A percentile compares a stretch with the other conserved stretches of the same genome.
Conservation (phyloP, 352 stramenopile genomes). For the Globisporangium parvum region DNA sequence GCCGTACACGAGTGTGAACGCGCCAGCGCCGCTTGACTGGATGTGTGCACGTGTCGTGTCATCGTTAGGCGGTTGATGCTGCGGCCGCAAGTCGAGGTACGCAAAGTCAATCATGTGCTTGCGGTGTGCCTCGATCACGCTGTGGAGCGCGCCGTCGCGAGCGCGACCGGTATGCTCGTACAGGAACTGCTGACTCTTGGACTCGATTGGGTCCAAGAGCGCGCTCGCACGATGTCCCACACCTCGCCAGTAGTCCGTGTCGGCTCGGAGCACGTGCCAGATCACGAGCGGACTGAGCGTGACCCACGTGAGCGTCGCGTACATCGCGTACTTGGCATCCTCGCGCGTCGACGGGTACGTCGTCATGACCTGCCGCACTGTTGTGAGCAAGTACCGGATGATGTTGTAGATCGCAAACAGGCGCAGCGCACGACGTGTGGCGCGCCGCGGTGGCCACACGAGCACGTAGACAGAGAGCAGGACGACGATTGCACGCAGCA, state of each 20-base stretch:
- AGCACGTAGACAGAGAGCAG: conserved; percentile 26
- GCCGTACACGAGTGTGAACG: neutral
- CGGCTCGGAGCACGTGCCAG: conserved; percentile 37
- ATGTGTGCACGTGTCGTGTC: conserved; percentile 25
- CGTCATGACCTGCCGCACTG: conserved; percentile 13
- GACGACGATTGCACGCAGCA: conserved; percentile 16
- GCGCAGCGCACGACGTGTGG: conserved; percentile 23
- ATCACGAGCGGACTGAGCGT: conserved; percentile 28
- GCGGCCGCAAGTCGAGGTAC: conserved; percentile 20
- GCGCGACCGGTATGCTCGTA: conserved; percentile 25
- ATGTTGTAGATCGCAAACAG: conserved; percentile 16
- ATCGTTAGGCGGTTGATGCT: conserved; percentile 18
- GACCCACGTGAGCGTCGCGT: conserved; percentile 14
- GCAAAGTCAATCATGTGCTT: conserved; percentile 49
- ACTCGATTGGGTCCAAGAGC: neutral
- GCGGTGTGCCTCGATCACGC: conserved; percentile 47
- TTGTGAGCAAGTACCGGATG: conserved; percentile 4
- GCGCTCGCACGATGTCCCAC: conserved; percentile 24
- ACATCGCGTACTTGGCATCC: conserved; percentile 10
- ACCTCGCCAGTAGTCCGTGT: conserved; percentile 45
- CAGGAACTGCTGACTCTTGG: conserved; percentile 12
- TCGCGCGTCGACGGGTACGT: conserved; percentile 16
- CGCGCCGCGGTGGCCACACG: conserved; percentile 24
- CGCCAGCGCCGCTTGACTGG: conserved; percentile 20
- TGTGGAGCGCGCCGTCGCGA: conserved; percentile 29